Evolutionary conservation across 2,329 filamentous ascomycete genomes (phyloP), one percentile per base, ranked within the genome.

Genomic region (Penicillium sp.): DNA sequence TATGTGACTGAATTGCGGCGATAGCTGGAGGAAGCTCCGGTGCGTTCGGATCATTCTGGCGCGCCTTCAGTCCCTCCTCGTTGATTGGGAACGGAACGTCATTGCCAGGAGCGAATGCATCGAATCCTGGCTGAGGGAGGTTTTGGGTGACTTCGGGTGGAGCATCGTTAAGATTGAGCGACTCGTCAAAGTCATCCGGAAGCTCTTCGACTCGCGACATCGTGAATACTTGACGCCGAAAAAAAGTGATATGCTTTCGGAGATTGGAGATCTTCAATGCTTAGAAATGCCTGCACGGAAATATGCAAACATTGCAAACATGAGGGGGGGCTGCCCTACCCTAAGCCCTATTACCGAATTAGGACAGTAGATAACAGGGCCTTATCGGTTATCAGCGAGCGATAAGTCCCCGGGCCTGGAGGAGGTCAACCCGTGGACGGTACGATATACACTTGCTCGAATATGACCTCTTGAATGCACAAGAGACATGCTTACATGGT

Each of bases 11-110:
- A 42, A 83, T 75, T 2, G 79, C 80, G 16, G 81, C 82, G 77
- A 86, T 83, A 4, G 75, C 76, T 1, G 84, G 84, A 5, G 86
- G 84, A 57, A 87, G 73, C 11, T 76, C 72, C 5, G 82, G 69
- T 53, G 69, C 67, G 21, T 61, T 59, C 0, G 70, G 67, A 29
- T 71, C 67, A 47, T 66, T 62, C 18, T 68, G 55, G 14, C 66
- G 43, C 49, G 67, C 66, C 57, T 70, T 69, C 40, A 72, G 44
- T 9, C 59, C 64, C 52, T 71, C 67, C 51, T 70, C 65, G 40
- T 76, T 73, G 57, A 75, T 73, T 4, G 70, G 72, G 54, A 77
- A 74, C 13, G 71, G 73, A 27, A 66, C 63, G 51, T 74, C 67
- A 41, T 72, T 69, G 14, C 57, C 60, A 31, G 62, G 55, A 44